Base-by-base conservation (phyloP, 345 rosid species). In the Lagerstroemia speciosa region DNA sequence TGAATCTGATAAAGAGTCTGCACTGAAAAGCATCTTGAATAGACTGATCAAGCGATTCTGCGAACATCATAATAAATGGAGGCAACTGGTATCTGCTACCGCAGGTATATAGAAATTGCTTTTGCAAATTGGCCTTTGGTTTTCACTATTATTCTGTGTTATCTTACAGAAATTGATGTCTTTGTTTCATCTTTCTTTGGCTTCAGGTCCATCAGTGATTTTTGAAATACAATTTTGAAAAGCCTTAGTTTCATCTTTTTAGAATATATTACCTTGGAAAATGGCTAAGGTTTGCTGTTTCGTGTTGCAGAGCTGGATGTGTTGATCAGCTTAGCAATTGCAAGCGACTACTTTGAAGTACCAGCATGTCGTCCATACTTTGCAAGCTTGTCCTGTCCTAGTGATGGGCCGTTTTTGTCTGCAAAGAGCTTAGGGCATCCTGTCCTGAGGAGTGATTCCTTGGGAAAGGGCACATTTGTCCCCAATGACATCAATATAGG, bases 381-480 rank as follows among this genome's bases (percentile, higher is more conserved):
- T 75, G 60, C 72, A 69, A 67, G 72, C 50, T 78, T 84, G 53
- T 78, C 87, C 65, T 72, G 70, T 74, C 73, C 84, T 66, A 78
- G 71, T 77, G 82, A 78, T 73, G 86, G 73, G 62, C 96, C 95
- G 9, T 69, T 62, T 71, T 68, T 94, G 61, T 86, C 88, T 36
- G 87, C 99, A 70, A 91, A 82, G 81, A 73, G 85, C 72, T 78
- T 89, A 73, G 98, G 96, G 63, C 98, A 91, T 74, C 98, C 98
- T 82, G 77, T 94, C 74, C 84, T 94, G 67, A 86, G 82, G 80
- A 91, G 93, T 68, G 96, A 94, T 80, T 89, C 93, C 27, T 75
- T 91, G 73, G 97, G 95, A 67, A 87, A 82, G 82, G 96, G 97
- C 48, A 76, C 87, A 66, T 94, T 94, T 76, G 96, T 94, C 64